These are phyloP conservation scores for Juncus inflexus DNA, from an alignment of 176 grass and related monocot genomes.

Conservation along the genomic window DNA sequence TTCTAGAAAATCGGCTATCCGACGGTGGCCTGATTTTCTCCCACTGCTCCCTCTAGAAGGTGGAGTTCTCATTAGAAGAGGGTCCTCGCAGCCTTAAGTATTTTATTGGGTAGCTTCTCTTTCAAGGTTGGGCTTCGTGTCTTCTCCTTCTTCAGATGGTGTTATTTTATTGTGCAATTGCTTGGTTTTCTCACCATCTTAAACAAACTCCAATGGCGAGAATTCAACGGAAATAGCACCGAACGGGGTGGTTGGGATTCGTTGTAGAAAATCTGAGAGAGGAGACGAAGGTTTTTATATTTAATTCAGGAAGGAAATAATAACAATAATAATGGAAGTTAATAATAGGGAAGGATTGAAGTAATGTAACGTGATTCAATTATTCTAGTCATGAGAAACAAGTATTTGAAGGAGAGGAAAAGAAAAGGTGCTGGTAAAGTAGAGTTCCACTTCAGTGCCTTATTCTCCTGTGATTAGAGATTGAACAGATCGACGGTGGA, in stretches of 20 bases:
- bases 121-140: not conserved
- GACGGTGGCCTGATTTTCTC: constrained; percentile 51
- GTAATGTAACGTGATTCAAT: constrained; percentile 20
- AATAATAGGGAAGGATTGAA: constrained; percentile 7
- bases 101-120: constrained; percentile 24
- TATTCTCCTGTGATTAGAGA: not conserved
- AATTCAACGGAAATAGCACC: constrained; percentile 28
- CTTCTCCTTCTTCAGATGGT: not conserved
- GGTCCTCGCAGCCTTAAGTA: not conserved
- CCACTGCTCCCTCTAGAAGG: constrained; percentile 55
- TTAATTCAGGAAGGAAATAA: constrained; percentile 8
- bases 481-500: not conserved
- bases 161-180: constrained; percentile 3
- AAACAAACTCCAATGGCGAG: constrained; percentile 21
- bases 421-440: constrained; percentile 12
- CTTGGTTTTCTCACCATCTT: constrained; percentile 29
- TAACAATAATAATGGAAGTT: not conserved
- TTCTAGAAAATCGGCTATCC: constrained; percentile 73
- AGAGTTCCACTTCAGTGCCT: constrained; percentile 8
- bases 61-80: constrained; percentile 36
- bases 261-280: constrained; percentile 31
- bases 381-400: constrained; percentile 6
- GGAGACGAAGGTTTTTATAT: not conserved
- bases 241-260: constrained; percentile 33
- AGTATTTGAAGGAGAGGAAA: constrained; percentile 11